Conservation (phyloP, 2,329 filamentous ascomycete genomes). For the Pleochaeta shiraiana region DNA sequence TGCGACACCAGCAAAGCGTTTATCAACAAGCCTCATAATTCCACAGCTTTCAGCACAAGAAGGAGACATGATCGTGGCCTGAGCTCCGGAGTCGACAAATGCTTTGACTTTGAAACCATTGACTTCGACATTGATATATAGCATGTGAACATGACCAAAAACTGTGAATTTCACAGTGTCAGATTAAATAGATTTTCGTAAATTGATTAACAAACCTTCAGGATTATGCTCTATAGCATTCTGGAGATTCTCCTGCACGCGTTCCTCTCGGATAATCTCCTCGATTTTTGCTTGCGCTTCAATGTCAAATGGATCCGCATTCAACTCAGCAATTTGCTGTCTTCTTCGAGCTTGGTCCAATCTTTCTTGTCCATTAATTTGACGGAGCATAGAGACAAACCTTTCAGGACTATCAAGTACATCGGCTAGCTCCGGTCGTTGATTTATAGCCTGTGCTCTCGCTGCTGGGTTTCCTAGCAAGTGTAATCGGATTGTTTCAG, state of each 20-base stretch:
- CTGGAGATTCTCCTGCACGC: slow-evolving; percentile 86
- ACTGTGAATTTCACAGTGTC: slow-evolving; percentile 27
- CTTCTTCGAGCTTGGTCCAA: slow-evolving; percentile 56
- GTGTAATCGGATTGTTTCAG: slow-evolving; percentile 64
- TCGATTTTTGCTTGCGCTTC: slow-evolving; percentile 85
- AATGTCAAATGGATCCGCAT: slow-evolving; percentile 84
- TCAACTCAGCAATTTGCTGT: slow-evolving; percentile 63
- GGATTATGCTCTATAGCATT: slow-evolving; percentile 96
- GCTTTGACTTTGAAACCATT: slow-evolving; percentile 87
- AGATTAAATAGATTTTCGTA: not conserved
- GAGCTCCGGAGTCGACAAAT: slow-evolving; percentile 90
- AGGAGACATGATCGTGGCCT: slow-evolving; percentile 98
- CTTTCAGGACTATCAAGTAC: slow-evolving; percentile 53
- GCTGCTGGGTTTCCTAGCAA: slow-evolving; percentile 58
- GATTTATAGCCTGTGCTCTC: slow-evolving; percentile 45
- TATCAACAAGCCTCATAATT: slow-evolving; percentile 92
- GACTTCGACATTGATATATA: slow-evolving; percentile 90
- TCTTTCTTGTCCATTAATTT: slow-evolving; percentile 46
- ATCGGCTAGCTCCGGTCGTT: slow-evolving; percentile 55
- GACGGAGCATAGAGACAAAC: slow-evolving; percentile 51
- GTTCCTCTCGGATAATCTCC: slow-evolving; percentile 90
- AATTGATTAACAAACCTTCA: slow-evolving; percentile 44
- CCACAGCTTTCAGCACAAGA: slow-evolving; percentile 76
- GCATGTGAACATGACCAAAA: slow-evolving; percentile 85
- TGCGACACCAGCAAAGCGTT: slow-evolving; percentile 76